These are phyloP conservation scores for Naganishia liquefaciens DNA, from an alignment of 1,284 basidiomycete species.

Conservation along the genomic window DNA sequence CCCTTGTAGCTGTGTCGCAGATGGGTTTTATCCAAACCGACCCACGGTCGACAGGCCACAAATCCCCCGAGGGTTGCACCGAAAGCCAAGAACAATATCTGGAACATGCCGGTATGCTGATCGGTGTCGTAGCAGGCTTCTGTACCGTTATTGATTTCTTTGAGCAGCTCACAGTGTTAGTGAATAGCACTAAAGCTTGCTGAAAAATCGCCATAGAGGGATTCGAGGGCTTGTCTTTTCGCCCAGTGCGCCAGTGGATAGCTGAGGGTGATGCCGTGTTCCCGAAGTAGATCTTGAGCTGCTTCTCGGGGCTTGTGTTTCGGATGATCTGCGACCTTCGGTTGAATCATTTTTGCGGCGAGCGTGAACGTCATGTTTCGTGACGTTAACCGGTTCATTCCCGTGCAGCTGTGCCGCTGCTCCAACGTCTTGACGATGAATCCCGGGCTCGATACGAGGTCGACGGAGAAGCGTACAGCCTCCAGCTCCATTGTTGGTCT, in stretches of 20 bases:
- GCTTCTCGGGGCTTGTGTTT: not conserved
- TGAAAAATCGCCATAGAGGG: not conserved
- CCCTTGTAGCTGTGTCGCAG: conserved; percentile 1
- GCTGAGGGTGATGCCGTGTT: no score
- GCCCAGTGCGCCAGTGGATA: not conserved
- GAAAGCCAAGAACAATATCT: not conserved
- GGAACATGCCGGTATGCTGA: not conserved
- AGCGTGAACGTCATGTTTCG: not conserved
- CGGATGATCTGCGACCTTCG: not conserved
- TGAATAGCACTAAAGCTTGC: not conserved
- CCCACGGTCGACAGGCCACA: not conserved
- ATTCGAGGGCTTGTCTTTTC: not conserved
- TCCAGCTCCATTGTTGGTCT: not conserved
- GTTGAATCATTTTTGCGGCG: conserved; percentile 1
- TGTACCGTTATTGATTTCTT: not conserved
- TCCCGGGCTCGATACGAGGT: not conserved
- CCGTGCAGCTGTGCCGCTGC: not conserved
- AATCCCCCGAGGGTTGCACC: not conserved
- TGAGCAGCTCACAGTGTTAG: not conserved
- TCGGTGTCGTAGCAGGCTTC: not conserved
- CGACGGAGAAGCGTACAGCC: no score
- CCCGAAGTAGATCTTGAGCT: not conserved
- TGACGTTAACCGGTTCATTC: not conserved
- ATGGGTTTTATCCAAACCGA: not conserved
- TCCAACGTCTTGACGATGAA: not conserved